A percentile compares a stretch with the other conserved stretches of the same genome.
Evolutionary conservation across 2,329 filamentous ascomycete genomes (phyloP).

Genomic region (Neofusicoccum umdonicola): DNA sequence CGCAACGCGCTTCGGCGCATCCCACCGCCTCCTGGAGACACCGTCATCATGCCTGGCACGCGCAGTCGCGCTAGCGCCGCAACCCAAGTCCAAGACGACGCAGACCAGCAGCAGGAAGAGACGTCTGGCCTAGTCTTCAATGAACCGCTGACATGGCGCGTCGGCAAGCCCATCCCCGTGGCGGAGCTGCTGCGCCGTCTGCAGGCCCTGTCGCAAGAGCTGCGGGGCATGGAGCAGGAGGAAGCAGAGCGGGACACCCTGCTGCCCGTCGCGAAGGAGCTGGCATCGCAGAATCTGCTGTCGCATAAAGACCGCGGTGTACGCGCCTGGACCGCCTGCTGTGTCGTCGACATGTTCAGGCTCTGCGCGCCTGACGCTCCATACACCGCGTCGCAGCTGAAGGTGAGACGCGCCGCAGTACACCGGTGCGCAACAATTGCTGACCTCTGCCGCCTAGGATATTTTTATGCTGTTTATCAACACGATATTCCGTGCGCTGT

Average conservation of each 20-base stretch:
- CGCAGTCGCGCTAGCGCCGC: slow-evolving; percentile 40
- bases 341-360: slow-evolving; percentile 87
- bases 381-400: slow-evolving; percentile 84
- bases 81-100: slow-evolving; percentile 25
- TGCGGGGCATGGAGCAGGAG: slow-evolving; percentile 84
- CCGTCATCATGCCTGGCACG: slow-evolving; percentile 23
- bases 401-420: slow-evolving; percentile 56
- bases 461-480: slow-evolving; percentile 89
- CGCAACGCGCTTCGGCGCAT: slow-evolving; percentile 16
- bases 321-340: slow-evolving; percentile 82
- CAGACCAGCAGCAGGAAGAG: slow-evolving; percentile 3
- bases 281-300: slow-evolving; percentile 77
- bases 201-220: slow-evolving; percentile 76
- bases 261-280: slow-evolving; percentile 76
- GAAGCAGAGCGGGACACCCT: slow-evolving; percentile 81
- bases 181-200: slow-evolving; percentile 79
- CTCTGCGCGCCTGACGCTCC: slow-evolving; percentile 94
- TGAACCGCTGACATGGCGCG: slow-evolving; percentile 84
- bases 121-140: slow-evolving; percentile 67
- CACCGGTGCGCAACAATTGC: neutral
- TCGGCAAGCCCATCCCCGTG: slow-evolving; percentile 83
- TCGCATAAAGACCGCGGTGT: slow-evolving; percentile 93
- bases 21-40: slow-evolving; percentile 8
- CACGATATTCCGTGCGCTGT: slow-evolving; percentile 77
- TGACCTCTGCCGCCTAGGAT: slow-evolving; percentile 56